phyloP scores from a whole-genome alignment of 2,329 filamentous ascomycete species.

The Aspergillus intermedius region DNA sequence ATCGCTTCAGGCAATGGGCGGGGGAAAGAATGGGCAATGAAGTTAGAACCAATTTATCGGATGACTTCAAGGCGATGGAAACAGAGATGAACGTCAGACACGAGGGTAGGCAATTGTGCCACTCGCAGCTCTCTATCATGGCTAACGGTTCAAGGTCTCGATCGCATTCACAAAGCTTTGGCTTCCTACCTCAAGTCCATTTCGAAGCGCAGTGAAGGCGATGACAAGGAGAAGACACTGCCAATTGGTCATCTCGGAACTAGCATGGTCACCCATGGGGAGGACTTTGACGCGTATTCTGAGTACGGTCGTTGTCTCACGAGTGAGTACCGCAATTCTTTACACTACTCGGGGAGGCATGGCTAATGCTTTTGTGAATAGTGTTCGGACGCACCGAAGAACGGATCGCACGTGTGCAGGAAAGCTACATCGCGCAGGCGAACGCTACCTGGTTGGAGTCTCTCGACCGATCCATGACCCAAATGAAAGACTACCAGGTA shows the following conservation, averaged over 20 bases:
- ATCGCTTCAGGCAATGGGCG: constrained; percentile 95
- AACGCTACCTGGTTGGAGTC: constrained; percentile 84
- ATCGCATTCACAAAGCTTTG: constrained; percentile 81
- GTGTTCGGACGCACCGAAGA: constrained; percentile 81
- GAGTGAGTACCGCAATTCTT: constrained; percentile 41
- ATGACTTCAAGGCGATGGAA: constrained; percentile 87
- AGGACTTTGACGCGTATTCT: constrained; percentile 85
- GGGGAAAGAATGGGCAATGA: constrained; percentile 94
- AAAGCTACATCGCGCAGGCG: constrained; percentile 69
- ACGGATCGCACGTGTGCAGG: constrained; percentile 76
- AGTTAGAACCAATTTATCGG: constrained; percentile 75
- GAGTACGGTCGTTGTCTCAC: constrained; percentile 84
- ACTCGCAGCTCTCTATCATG: not conserved
- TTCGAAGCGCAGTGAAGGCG: constrained; percentile 73
- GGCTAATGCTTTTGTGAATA: constrained; percentile 24
- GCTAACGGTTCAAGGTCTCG: constrained; percentile 61
- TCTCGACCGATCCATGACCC: constrained; percentile 78
- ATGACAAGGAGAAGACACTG: constrained; percentile 81
- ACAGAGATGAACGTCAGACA: constrained; percentile 83
- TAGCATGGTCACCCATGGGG: constrained; percentile 80
- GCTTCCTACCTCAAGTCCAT: constrained; percentile 81
- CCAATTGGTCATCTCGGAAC: constrained; percentile 74
- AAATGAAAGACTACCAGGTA: constrained; percentile 98
- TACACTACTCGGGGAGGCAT: not conserved
- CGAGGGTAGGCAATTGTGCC: constrained; percentile 56